Conservation (phyloP, 2,329 filamentous ascomycete species). For the Colletotrichum coccodes region DNA sequence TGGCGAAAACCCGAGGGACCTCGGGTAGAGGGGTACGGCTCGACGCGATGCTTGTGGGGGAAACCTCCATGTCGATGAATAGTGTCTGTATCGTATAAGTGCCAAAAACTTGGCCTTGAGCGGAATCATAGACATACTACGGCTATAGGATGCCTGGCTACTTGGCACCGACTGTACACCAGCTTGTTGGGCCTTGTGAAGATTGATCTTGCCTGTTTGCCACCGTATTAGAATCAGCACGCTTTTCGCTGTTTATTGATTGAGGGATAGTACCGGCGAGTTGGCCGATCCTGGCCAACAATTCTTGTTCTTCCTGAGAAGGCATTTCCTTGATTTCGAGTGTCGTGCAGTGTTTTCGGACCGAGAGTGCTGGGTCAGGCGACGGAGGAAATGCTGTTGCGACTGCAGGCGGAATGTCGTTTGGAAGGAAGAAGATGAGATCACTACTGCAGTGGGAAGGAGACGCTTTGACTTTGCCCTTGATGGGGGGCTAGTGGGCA, state of each 20-base stretch:
- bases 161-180: constrained; percentile 45
- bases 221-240: constrained; percentile 8
- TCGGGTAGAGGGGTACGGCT: constrained; percentile 45
- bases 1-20: constrained; percentile 41
- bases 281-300: constrained; percentile 64
- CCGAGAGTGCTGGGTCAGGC: background rate
- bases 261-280: constrained; percentile 53
- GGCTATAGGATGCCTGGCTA: constrained; percentile 43
- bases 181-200: constrained; percentile 74
- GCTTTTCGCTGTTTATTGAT: constrained; percentile 31
- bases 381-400: background rate
- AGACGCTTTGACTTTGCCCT: constrained; percentile 17
- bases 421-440: constrained; percentile 1
- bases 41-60: constrained; percentile 33
- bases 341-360: background rate
- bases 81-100: constrained; percentile 40
- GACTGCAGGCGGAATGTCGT: background rate
- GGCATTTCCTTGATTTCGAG: background rate
- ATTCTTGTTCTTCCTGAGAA: constrained; percentile 59
- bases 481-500: background rate
- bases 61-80: constrained; percentile 43
- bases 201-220: constrained; percentile 78
- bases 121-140: constrained; percentile 41
- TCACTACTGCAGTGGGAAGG: constrained; percentile 5
- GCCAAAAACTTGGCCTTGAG: background rate